Evolutionary conservation across 2,329 filamentous ascomycete genomes (phyloP), one percentile per base, ranked within the genome.

Genomic region (Colletotrichum shisoi): DNA sequence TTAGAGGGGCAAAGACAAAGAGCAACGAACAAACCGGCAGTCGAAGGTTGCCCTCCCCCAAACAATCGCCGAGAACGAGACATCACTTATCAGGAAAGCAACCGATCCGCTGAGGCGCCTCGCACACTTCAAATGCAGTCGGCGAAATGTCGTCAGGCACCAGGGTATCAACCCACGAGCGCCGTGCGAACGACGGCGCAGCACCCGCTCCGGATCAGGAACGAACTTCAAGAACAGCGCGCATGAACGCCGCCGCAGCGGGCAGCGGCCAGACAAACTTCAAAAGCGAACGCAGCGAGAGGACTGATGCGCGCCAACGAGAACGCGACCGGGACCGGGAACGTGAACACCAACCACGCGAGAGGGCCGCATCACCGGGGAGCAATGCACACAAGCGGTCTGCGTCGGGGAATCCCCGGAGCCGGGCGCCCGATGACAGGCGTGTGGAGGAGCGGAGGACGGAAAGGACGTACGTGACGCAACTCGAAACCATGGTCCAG

Each of bases 401-500:
- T 19, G 80, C 85, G 2, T 89, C 87, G 15, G 84, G 84, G 12
- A 85, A 86, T 67, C 82, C 85, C 1, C 81, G 87, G 57, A 84
- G 80, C 74, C 81, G 82, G 70, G 76, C 76, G 48, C 76, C 80
- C 39, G 81, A 78, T 19, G 78, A 80, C 65, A 72, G 79, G 19
- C 74, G 76, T n/a, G 76, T 79, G 64, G 84, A 87, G 69, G 83
- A 87, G 74, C 79, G 86, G 69, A 81, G 85, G 73, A 87, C 84
- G 8, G 87, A 89, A 76, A 80, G 73, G 74, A 82, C 72, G 74
- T 86, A 76, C 62, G 82, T 89, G 67, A 87, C 87, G 52, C 88
- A 87, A 24, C 81, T 86, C 64, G 90, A 93, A 73, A 87, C 86
- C 62, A 75, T 89, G 62, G 83, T 87, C 42, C 81, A 84, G 64